These are phyloP conservation scores for Candida lessepsii DNA, from an alignment of 805 yeast genomes.

Conservation along the genomic window DNA sequence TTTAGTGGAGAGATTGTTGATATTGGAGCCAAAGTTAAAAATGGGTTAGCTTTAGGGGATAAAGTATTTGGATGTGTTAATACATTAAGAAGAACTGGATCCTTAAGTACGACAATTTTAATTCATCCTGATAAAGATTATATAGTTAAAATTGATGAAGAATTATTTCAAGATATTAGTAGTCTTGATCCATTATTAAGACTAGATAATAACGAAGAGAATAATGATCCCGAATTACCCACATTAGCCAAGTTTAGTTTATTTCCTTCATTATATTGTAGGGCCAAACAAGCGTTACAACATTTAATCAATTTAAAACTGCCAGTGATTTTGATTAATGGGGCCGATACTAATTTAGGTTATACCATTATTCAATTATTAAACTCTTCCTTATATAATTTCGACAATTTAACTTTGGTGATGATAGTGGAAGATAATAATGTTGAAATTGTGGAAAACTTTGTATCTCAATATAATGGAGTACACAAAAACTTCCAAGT, in stretches of 20 bases:
- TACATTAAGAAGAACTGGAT: conserved; percentile 53
- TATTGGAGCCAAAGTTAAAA: conserved; percentile 45
- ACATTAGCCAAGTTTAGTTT: conserved; percentile 32
- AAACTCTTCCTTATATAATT: conserved; percentile 26
- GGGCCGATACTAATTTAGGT: conserved; percentile 42
- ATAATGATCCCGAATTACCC: conserved; percentile 18
- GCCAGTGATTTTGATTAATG: conserved; percentile 39
- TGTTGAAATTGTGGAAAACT: conserved; percentile 15
- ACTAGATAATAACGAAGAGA: neutral
- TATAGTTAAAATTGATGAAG: conserved; percentile 27
- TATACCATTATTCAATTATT: conserved; percentile 34
- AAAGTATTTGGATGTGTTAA: conserved; percentile 61
- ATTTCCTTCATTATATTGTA: conserved; percentile 35
- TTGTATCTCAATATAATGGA: conserved; percentile 21
- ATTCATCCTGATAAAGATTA: conserved; percentile 52
- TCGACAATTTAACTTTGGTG: conserved; percentile 28
- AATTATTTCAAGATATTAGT: conserved; percentile 20
- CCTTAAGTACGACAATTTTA: conserved; percentile 55
- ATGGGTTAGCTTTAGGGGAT: conserved; percentile 51
- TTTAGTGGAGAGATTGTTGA: conserved; percentile 59
- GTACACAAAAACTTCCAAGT: conserved; percentile 23
- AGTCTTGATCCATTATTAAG: conserved; percentile 25
- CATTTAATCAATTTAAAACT: conserved; percentile 19
- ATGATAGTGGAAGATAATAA: conserved; percentile 28
- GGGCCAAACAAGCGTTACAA: conserved; percentile 35